phyloP scores from a whole-genome alignment of 192 early-diverging fungal genomes.

The Linnemannia zychae region DNA sequence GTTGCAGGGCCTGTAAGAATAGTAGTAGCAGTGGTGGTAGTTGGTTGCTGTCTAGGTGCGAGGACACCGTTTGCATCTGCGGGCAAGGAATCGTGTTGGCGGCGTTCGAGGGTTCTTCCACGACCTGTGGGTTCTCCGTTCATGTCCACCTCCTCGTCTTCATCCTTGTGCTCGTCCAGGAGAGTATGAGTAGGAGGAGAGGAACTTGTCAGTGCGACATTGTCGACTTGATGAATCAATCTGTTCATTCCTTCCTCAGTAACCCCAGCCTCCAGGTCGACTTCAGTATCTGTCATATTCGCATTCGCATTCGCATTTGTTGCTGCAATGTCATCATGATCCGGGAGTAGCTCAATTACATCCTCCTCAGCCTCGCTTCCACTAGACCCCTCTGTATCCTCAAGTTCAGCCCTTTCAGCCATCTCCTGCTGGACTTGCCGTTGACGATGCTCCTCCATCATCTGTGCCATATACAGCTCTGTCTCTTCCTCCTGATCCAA shows the following conservation, averaged over 20 bases:
- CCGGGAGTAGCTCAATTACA: slow-evolving; percentile 11
- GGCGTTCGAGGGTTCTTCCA: background rate
- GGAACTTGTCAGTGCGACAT: slow-evolving; percentile 15
- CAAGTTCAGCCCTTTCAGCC: background rate
- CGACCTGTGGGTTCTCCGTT: background rate
- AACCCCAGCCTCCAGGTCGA: background rate
- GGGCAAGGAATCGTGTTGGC: slow-evolving; percentile 8
- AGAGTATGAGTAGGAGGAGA: background rate
- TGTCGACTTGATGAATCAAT: slow-evolving; percentile 39
- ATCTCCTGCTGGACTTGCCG: background rate
- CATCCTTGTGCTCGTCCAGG: slow-evolving; percentile 26
- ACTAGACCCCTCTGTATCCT: background rate
- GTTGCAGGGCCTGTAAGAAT: background rate
- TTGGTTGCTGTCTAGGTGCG: slow-evolving; percentile 5
- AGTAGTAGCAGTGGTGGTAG: background rate
- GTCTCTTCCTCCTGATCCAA: slow-evolving; percentile 51
- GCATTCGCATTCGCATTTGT: background rate
- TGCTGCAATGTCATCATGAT: background rate
- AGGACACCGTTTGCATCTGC: background rate
- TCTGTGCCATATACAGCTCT: slow-evolving; percentile 22
- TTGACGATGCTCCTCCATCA: slow-evolving; percentile 11
- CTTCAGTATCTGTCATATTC: background rate
- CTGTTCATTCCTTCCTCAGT: slow-evolving; percentile 3
- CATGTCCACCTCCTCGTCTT: slow-evolving; percentile 8
- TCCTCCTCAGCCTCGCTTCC: slow-evolving; percentile 8